Conservation (phyloP, 768 basidiomycete species). For the Grammothele lineata region DNA sequence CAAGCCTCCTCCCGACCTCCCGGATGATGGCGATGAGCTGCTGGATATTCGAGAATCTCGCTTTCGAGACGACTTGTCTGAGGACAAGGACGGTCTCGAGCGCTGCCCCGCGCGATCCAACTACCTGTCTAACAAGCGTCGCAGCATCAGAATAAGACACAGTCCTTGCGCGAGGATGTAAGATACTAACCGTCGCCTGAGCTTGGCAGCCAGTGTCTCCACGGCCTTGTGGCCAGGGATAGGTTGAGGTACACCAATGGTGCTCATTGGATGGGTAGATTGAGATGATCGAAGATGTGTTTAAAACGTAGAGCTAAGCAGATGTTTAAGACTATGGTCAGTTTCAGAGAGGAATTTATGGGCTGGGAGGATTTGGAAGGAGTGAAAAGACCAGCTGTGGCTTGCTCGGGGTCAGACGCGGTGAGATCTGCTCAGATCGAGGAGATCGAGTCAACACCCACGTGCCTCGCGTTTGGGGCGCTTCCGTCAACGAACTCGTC, state of each 20-base stretch:
- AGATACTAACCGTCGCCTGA: slow-evolving; percentile 57
- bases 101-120: slow-evolving; percentile 87
- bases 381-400: background rate
- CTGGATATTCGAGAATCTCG: slow-evolving; percentile 82
- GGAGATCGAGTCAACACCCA: background rate
- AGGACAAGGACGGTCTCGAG: slow-evolving; percentile 86
- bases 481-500: no score
- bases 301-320: no score
- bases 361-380: background rate
- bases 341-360: no score
- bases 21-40: slow-evolving; percentile 80
- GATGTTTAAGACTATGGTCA: no score
- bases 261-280: slow-evolving; percentile 32
- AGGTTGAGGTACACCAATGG: slow-evolving; percentile 29
- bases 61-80: slow-evolving; percentile 84
- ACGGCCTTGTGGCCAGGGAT: slow-evolving; percentile 53
- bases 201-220: slow-evolving; percentile 63
- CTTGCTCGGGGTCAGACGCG: background rate
- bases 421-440: background rate
- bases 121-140: slow-evolving; percentile 63
- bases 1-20: slow-evolving; percentile 70
- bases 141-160: no score
- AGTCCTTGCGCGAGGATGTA: no score
- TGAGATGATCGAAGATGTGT: background rate
- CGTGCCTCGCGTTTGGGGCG: no score